A percentile compares a stretch with the other conserved stretches of the same genome.
Conservation (phyloP, 2,329 filamentous ascomycete genomes). For the Fusarium brachygibbosum region DNA sequence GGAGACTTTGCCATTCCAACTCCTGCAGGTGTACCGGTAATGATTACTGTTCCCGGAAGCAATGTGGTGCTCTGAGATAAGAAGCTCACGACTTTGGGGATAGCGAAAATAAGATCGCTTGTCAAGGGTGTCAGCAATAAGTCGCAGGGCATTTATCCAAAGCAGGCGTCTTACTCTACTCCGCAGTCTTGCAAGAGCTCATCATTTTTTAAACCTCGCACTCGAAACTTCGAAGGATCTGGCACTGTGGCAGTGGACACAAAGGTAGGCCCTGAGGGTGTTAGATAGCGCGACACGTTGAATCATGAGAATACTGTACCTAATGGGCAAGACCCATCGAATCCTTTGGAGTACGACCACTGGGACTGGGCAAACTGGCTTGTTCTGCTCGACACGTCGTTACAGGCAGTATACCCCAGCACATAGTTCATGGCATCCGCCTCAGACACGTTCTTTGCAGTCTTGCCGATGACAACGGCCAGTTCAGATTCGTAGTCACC, state of each 20-base stretch:
- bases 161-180: constrained; percentile 44
- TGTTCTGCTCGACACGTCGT: constrained; percentile 66
- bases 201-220: constrained; percentile 65
- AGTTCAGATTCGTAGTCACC: not conserved
- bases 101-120: not conserved
- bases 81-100: not conserved
- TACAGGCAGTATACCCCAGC: constrained; percentile 56
- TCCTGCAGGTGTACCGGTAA: constrained; percentile 2
- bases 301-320: not conserved
- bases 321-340: constrained; percentile 50
- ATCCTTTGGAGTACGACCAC: constrained; percentile 66
- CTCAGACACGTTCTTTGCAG: not conserved
- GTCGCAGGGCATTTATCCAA: not conserved
- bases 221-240: constrained; percentile 57
- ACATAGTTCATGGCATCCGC: not conserved
- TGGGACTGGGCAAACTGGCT: constrained; percentile 40
- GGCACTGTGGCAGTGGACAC: constrained; percentile 60
- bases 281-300: not conserved
- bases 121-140: not conserved
- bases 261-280: constrained; percentile 59
- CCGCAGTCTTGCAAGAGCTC: constrained; percentile 63
- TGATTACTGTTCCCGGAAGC: not conserved
- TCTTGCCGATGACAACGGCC: not conserved
- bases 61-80: constrained; percentile 1
- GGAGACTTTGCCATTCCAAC: not conserved